Conservation (phyloP, 2,329 filamentous ascomycete genomes). For the Onygenales sp. region DNA sequence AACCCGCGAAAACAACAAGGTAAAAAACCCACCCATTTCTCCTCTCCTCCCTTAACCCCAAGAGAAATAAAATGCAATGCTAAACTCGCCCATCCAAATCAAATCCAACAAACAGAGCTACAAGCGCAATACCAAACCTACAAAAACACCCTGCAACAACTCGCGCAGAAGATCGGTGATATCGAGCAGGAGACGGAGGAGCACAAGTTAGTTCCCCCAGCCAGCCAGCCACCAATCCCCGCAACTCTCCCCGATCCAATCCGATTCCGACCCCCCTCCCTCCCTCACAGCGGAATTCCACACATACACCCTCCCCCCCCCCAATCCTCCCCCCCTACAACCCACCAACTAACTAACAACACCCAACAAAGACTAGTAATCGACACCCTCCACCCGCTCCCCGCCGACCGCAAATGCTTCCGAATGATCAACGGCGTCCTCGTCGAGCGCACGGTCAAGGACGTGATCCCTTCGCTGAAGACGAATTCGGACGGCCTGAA, state of each 20-base stretch:
- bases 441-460: constrained; percentile 85
- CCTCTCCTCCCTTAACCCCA: too few relatives aligned
- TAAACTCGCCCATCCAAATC: too few relatives aligned
- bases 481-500: constrained; percentile 91
- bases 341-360: constrained; percentile 6
- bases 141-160: constrained; percentile 71
- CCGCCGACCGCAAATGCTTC: constrained; percentile 87
- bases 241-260: neutral
- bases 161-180: constrained; percentile 93
- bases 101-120: constrained; percentile 39
- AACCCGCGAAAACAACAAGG: constrained; percentile 39
- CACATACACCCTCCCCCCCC: neutral
- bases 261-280: constrained; percentile 2
- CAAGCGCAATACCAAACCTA: constrained; percentile 43
- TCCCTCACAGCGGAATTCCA: neutral
- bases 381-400: constrained; percentile 76
- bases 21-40: too few relatives aligned
- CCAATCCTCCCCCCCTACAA: neutral
- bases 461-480: constrained; percentile 81
- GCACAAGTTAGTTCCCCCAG: constrained; percentile 67
- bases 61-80: neutral
- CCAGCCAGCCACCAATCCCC: too few relatives aligned
- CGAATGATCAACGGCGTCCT: constrained; percentile 97
- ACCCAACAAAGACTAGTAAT: constrained; percentile 64
- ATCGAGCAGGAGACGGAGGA: constrained; percentile 96